Evolutionary conservation across 179 eudicot species (phyloP).

Genomic region (Patellifolia procumbens): DNA sequence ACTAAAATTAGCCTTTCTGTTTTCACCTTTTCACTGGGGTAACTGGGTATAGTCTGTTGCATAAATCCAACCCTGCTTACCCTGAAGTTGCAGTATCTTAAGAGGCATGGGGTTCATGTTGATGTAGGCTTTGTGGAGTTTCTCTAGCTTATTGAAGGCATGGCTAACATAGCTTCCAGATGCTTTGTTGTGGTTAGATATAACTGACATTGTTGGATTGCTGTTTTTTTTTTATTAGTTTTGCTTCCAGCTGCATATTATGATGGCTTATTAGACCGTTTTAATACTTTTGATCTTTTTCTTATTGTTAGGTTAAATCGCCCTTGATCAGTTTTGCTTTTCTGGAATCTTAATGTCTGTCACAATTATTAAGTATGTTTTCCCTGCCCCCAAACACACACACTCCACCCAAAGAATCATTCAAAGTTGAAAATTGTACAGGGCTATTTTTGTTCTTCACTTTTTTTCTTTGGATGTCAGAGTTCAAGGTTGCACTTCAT

Average conservation of each 20-base stretch:
- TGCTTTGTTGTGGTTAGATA: not conserved
- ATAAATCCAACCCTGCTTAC: not conserved
- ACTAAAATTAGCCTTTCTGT: no score
- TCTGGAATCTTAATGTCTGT: not conserved
- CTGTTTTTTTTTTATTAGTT: no score
- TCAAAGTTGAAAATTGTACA: not conserved
- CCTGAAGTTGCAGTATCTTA: not conserved
- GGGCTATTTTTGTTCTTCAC: not conserved
- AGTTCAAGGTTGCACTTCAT: constrained; percentile 93
- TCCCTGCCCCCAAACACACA: not conserved
- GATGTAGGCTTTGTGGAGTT: not conserved
- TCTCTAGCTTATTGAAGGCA: not conserved
- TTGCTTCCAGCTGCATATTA: no score
- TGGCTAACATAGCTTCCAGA: not conserved
- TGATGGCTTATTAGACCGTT: not conserved
- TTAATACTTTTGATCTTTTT: not conserved
- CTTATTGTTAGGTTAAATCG: not conserved
- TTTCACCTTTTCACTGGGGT: no score
- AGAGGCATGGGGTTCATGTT: not conserved
- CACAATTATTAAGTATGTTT: no score
- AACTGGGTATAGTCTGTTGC: not conserved
- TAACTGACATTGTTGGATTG: no score
- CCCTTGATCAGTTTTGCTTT: not conserved
- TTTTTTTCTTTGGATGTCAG: constrained; percentile 38
- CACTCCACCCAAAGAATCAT: no score